phyloP scores from a whole-genome alignment of 495 filamentous ascomycete genomes.

The Daldinia vernicosa region DNA sequence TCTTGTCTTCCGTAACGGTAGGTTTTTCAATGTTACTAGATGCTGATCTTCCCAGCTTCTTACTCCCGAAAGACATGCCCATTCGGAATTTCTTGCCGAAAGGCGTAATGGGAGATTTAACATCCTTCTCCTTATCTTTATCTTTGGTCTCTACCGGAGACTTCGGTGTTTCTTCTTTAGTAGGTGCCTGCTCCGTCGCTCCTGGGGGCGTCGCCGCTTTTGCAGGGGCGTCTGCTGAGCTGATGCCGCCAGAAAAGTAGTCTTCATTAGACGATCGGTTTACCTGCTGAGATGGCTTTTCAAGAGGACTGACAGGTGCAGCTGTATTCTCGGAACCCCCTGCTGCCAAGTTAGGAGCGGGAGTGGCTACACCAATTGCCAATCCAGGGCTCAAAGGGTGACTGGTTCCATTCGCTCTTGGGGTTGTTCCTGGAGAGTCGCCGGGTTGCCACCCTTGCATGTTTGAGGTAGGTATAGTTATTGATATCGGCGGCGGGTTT shows the following conservation, averaged over 20 bases:
- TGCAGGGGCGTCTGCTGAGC: constrained; percentile 46
- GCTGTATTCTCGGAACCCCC: constrained; percentile 51
- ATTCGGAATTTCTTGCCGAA: constrained; percentile 91
- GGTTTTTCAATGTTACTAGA: constrained; percentile 80
- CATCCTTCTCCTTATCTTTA: constrained; percentile 65
- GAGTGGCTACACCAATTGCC: constrained; percentile 81
- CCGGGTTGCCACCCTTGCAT: constrained; percentile 58
- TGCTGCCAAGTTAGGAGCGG: constrained; percentile 56
- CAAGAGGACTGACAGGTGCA: constrained; percentile 51
- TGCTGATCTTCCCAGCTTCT: constrained; percentile 79
- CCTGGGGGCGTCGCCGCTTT: constrained; percentile 50
- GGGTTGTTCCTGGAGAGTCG: constrained; percentile 62
- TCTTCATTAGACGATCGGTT: constrained; percentile 56
- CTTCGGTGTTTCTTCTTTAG: constrained; percentile 53
- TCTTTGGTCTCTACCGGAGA: constrained; percentile 67
- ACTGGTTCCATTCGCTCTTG: constrained; percentile 68
- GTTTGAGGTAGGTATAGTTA: constrained; percentile 70
- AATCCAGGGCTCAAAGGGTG: constrained; percentile 75
- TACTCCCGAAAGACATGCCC: constrained; percentile 79
- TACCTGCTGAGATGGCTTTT: constrained; percentile 46
- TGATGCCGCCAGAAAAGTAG: constrained; percentile 58
- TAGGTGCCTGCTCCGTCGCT: constrained; percentile 46
- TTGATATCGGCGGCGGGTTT: constrained; percentile 71
- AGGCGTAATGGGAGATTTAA: constrained; percentile 72
- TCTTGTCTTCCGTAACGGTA: constrained; percentile 73